These are phyloP conservation scores for Sclerotinia sclerotiorum DNA, from an alignment of 2,329 filamentous ascomycete genomes.

Conservation along the genomic window DNA sequence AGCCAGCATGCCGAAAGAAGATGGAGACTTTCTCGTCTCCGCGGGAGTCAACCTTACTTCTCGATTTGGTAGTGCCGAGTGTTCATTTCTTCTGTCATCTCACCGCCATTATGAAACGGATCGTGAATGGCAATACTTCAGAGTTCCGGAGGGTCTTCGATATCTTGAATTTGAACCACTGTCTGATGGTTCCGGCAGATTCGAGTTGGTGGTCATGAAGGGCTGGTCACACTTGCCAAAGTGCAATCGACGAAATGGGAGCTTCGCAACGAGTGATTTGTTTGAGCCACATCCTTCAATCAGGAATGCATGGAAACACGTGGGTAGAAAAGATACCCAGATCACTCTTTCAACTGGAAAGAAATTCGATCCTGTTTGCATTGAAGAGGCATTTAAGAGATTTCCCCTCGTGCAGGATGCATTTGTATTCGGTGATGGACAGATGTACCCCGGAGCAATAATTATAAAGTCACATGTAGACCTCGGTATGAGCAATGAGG, in stretches of 20 bases:
- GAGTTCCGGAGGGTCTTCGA: constrained; percentile 41
- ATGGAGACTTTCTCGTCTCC: constrained; percentile 55
- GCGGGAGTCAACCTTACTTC: constrained; percentile 57
- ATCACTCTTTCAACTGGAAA: constrained; percentile 64
- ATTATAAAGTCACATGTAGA: constrained; percentile 48
- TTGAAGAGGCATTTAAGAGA: constrained; percentile 56
- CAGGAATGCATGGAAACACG: constrained; percentile 59
- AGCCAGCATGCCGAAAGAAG: constrained; percentile 52
- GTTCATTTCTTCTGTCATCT: constrained; percentile 64
- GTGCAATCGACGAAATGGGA: constrained; percentile 53
- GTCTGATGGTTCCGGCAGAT: constrained; percentile 42
- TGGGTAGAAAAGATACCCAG: constrained; percentile 60
- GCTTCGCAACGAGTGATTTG: constrained; percentile 63
- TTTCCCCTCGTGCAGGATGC: constrained; percentile 50
- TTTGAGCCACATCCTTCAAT: constrained; percentile 56
- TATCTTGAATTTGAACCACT: constrained; percentile 50
- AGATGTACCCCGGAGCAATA: constrained; percentile 56
- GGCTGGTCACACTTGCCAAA: constrained; percentile 62
- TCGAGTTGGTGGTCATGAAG: constrained; percentile 55
- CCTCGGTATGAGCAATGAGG: constrained; percentile 38
- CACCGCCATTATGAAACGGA: constrained; percentile 51
- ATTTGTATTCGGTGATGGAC: constrained; percentile 61
- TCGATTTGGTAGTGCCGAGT: constrained; percentile 65
- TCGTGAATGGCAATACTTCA: constrained; percentile 61
- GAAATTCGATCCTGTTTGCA: constrained; percentile 43